Evolutionary conservation across 306 rosid genomes (phyloP), one percentile per base, ranked within the genome.

Genomic region (Chamaecrista fasciculata): DNA sequence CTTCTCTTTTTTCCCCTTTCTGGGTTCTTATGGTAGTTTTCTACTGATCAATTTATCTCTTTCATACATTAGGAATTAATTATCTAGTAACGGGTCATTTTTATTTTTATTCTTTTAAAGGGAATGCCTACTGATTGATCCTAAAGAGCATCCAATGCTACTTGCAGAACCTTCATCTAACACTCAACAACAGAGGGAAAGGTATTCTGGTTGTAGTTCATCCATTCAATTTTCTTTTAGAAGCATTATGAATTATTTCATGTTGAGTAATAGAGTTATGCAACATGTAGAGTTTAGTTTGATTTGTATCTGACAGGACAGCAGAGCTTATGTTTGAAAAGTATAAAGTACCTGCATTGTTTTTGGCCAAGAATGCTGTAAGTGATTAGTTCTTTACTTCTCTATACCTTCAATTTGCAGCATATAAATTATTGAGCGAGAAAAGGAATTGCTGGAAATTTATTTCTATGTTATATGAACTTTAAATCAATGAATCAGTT

Each of bases 281-380:
- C 65, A 40, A 7, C 58, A 56, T 57, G 67, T 18, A 29, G 40
- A 34, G 79, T 72, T 71, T 19, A 37, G 63, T 29, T 60, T 82
- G 56, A 83, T 42, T 49, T 77, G 47, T 76, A 70, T 74, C 52
- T 59, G 78, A 72, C 86, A 94, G 99, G 95, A 79, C 95, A 5
- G 91, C 97, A 0, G 97, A 94, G 76, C 90, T 94, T 52, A 94
- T 94, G 96, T 94, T 94, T 74, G 99, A 94, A 79, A 94, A 94
- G 81, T 91, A 94, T 91, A 94, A 87, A 71, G 96, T 91, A 42
- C 97, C 99, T 72, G 99, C 97, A 63, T 82, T 94, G 66, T 94
- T 94, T 86, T 77, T 91, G 90, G 96, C 96, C 5, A 94, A 94
- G 81, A 94, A 94, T 88, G 99, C 97, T 77, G 99, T 94, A 79